A percentile compares a stretch with the other conserved stretches of the same genome.
These are phyloP conservation scores for Trapa incisa DNA, from an alignment of 345 rosid species.

Conservation along the genomic window DNA sequence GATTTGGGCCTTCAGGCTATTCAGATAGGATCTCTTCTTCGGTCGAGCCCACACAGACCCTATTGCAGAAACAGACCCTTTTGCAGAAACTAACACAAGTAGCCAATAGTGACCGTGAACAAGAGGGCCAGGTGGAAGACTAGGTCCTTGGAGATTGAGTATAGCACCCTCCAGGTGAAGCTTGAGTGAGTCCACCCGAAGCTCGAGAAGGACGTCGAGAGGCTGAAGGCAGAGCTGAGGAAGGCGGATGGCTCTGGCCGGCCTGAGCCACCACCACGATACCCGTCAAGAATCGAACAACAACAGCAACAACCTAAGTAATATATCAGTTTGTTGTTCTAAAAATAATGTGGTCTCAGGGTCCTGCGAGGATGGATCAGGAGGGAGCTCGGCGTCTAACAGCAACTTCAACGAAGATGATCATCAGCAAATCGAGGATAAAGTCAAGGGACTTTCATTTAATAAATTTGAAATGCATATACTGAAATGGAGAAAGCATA, in stretches of 20 bases:
- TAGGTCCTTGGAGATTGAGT: conserved; percentile 57
- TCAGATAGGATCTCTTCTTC: no score
- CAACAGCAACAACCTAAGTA: neutral
- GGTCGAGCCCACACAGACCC: no score
- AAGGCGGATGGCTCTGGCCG: conserved; percentile 20
- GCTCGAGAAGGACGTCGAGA: conserved; percentile 52
- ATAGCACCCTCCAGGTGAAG: conserved; percentile 35
- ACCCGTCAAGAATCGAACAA: neutral
- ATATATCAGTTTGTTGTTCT: conserved; percentile 9
- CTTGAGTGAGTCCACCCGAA: conserved; percentile 45
- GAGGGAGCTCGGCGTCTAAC: conserved; percentile 4
- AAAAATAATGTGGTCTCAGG: conserved; percentile 8
- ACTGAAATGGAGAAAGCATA: neutral
- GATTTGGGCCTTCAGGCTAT: no score
- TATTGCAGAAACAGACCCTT: no score
- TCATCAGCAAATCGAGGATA: neutral
- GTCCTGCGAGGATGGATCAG: conserved; percentile 26
- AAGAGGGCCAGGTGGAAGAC: conserved; percentile 86
- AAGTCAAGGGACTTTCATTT: neutral
- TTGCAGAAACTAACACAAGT: conserved; percentile 16
- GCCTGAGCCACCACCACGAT: neutral
- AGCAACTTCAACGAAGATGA: conserved; percentile 2
- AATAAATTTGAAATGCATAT: neutral
- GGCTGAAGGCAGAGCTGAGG: conserved; percentile 55
- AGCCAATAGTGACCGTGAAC: conserved; percentile 82